Base-by-base conservation (phyloP, 31 red algal species). In the Porphyra umbilicalis region DNA sequence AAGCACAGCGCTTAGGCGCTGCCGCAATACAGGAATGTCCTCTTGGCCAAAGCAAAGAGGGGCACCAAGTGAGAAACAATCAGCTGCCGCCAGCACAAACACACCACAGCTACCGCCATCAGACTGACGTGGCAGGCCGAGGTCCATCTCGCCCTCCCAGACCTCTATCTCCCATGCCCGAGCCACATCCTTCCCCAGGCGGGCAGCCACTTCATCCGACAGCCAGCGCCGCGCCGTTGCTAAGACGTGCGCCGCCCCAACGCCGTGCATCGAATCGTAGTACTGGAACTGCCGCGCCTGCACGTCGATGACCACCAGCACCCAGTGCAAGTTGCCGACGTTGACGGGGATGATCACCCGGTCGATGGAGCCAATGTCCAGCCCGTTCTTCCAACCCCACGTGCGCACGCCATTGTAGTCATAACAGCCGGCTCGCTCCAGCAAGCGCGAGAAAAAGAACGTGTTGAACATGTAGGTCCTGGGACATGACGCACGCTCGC, bases 61-160 rank as follows among this genome's bases (percentile, higher is more conserved):
- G 33, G 76, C n/a, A 2, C 87, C 87, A n/a, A n/a, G n/a, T n/a
- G 32, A 89, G 89, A 38, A 89, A 88, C 37, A 89, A 88, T 11
- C 88, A 36, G 13, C 81, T 85, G 83, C n/a, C n/a, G n/a, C n/a
- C n/a, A n/a, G n/a, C n/a, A n/a, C n/a, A n/a, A 95, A 95, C 18
- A 95, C 88, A 8, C 93, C 93, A 75, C 93, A 95, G 8, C 88
- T 91, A 44, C 93, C 93, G 36, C 79, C 76, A 75, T 95, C 93
- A 0, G 38, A 71, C 83, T 96, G 94, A 2, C 79, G 42, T 36
- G 94, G 90, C 1, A 92, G 30, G 10, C 77, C 32, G 11, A 85
- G 86, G 82, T 92, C 80, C 20, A 87, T 77, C 77, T 36, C 32
- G 29, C 75, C 42, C 83, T 33, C n/a, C 94, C 94, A 96, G 6